A percentile compares a stretch with the other conserved stretches of the same genome.
Conservation (phyloP, 768 basidiomycete genomes). For the Pleurotus cornucopiae region DNA sequence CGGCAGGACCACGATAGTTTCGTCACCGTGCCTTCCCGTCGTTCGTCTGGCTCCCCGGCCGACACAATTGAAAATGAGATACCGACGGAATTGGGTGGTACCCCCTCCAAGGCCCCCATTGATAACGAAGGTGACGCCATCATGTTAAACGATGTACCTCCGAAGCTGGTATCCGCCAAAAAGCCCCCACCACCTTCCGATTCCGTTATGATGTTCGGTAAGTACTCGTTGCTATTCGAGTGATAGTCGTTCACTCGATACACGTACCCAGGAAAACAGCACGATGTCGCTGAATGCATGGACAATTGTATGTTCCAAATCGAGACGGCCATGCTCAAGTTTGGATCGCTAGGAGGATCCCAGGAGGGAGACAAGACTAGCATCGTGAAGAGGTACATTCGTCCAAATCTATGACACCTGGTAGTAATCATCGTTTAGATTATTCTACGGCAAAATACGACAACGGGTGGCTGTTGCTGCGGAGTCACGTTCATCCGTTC, state of each 20-base stretch:
- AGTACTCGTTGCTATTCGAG: constrained; percentile 15
- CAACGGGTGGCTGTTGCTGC: constrained; percentile 40
- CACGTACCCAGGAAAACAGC: constrained; percentile 70
- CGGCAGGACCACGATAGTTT: constrained; percentile 33
- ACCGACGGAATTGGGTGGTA: constrained; percentile 23
- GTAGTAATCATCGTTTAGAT: constrained; percentile 21
- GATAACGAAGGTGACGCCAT: constrained; percentile 31
- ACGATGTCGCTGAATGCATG: constrained; percentile 98
- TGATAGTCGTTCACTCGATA: constrained; percentile 6
- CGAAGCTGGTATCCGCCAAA: constrained; percentile 13
- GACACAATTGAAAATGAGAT: constrained; percentile 14
- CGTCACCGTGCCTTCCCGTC: constrained; percentile 24
- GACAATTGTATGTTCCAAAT: constrained; percentile 99
- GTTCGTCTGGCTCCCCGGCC: constrained; percentile 14
- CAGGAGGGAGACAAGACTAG: constrained; percentile 56
- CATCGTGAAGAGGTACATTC: constrained; percentile 72
- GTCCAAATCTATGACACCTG: neutral
- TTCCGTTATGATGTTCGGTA: constrained; percentile 90
- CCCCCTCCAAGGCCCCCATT: constrained; percentile 21
- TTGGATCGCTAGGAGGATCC: constrained; percentile 45
- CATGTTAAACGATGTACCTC: constrained; percentile 22
- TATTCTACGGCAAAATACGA: constrained; percentile 87
- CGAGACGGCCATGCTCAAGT: constrained; percentile 83
- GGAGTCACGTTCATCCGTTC: constrained; percentile 51
- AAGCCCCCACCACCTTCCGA: constrained; percentile 62